Evolutionary conservation across 495 filamentous ascomycete genomes (phyloP), one percentile per base, ranked within the genome.

Genomic region (Collariella sp.): DNA sequence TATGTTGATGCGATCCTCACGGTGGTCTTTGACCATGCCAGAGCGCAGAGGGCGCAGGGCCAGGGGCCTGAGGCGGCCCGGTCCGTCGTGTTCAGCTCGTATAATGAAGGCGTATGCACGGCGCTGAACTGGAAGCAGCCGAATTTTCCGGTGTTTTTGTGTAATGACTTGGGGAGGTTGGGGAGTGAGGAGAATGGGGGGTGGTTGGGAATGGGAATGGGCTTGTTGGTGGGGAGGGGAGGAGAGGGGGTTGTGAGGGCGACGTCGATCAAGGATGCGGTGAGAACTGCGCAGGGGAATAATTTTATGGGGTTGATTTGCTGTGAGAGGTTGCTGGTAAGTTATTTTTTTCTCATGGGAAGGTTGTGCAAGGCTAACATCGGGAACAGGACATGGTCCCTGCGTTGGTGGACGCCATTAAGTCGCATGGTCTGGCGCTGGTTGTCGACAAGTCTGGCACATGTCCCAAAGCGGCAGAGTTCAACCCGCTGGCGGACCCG

Each of bases 41-140:
- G 93, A 34, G 70, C 77, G 11, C 73, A 91, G 49, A 79, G 90
- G 47, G 85, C 89, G 26, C 72, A 73, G 44, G 54, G 53, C 76
- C 29, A 45, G 12, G 50, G 77, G 24, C 82, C 83, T 2, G 80
- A 84, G 57, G 79, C 81, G 19, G 85, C 90, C 65, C 76, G 90
- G 18, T 90, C 85, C 9, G 83, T 98, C 39, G 88, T 97, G 20
- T 96, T 97, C 67, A 91, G 87, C 54, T 90, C 87, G 7, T 94
- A 89, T 58, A 96, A 96, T 65, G 73, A 85, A 11, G 86, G 84
- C 59, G 80, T 97, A 26, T 98, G 93, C 68, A 90, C 87, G 34
- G 89, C 91, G 4, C 63, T 98, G 48, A 97, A 97, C 67, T 98
- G 94, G 94, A 98, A 98, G 69, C 93, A 98, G 67, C 93, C 93